A percentile compares a stretch with the other conserved stretches of the same genome.
These are phyloP conservation scores for Vitis hybrid DNA, from an alignment of 177 flowering plant species.

Conservation along the genomic window DNA sequence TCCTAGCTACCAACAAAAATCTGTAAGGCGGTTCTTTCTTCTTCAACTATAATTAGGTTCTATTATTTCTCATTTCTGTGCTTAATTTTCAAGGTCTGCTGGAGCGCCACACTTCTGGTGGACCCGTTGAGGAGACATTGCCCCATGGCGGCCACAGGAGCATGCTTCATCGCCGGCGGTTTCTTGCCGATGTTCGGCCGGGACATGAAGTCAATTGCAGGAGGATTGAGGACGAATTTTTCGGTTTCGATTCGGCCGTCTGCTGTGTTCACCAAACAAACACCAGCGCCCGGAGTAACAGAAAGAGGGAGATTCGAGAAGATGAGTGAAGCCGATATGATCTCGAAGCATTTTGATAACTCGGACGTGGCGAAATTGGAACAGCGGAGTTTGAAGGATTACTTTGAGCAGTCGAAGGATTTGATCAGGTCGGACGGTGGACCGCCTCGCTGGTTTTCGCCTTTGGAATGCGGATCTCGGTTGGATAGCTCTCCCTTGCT, in stretches of 20 bases:
- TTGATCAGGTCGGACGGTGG: conserved; percentile 52
- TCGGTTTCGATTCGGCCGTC: not conserved
- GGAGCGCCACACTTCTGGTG: too few species aligned
- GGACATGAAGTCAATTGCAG: not conserved
- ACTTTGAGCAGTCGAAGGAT: conserved; percentile 34
- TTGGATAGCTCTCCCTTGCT: conserved; percentile 47
- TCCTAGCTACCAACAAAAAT: too few species aligned
- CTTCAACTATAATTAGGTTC: too few species aligned
- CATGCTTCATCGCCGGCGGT: conserved; percentile 3
- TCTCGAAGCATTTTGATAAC: conserved; percentile 1
- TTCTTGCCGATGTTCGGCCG: conserved; percentile 7
- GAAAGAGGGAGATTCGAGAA: not conserved
- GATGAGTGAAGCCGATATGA: not conserved
- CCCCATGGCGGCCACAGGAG: conserved; percentile 25
- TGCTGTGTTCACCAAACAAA: conserved; percentile 3
- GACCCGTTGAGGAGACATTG: too few species aligned
- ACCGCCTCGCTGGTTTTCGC: conserved; percentile 83
- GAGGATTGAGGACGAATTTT: not conserved
- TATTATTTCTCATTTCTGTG: too few species aligned
- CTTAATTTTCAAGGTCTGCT: too few species aligned
- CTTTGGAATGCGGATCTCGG: conserved; percentile 47
- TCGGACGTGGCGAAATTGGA: conserved; percentile 9
- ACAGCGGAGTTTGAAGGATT: conserved; percentile 38
- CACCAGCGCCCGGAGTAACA: not conserved
- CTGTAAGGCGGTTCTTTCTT: too few species aligned